Conservation (phyloP, 73 alveolate genomes). For the Vitrella brassicaformis region DNA sequence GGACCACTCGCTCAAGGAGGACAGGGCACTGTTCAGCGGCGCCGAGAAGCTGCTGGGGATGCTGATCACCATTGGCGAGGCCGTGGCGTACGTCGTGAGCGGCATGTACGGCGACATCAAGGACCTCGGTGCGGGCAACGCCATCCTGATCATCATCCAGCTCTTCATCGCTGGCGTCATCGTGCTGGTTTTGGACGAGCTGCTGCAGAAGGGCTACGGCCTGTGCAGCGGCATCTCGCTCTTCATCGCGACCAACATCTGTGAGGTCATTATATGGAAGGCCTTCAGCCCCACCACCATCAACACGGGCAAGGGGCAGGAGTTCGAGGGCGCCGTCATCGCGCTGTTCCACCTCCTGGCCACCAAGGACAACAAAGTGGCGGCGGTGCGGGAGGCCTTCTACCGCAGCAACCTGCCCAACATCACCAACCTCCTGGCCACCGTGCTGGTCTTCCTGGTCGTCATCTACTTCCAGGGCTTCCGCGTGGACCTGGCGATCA, state of each 20-base stretch:
- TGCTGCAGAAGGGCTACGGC: conserved; percentile 89
- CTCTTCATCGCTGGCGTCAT: conserved; percentile 92
- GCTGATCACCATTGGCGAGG: conserved; percentile 65
- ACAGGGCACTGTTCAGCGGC: conserved; percentile 78
- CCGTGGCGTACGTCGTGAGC: conserved; percentile 89
- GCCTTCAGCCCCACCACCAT: conserved; percentile 93
- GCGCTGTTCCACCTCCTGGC: conserved; percentile 92
- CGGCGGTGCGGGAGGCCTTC: conserved; percentile 66
- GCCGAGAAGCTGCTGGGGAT: conserved; percentile 81
- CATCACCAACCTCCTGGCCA: conserved; percentile 87
- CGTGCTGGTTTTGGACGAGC: conserved; percentile 86
- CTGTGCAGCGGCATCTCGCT: conserved; percentile 92
- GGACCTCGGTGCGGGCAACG: conserved; percentile 83
- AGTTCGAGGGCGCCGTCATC: conserved; percentile 98
- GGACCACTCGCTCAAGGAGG: conserved; percentile 87
- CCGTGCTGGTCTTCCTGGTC: conserved; percentile 56
- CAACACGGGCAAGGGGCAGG: conserved; percentile 85
- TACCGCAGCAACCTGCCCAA: conserved; percentile 89
- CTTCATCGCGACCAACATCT: conserved; percentile 95
- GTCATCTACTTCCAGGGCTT: conserved; percentile 82
- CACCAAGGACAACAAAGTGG: conserved; percentile 34
- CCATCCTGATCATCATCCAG: conserved; percentile 82
- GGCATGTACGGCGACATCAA: conserved; percentile 98
- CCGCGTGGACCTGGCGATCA: conserved; percentile 68
- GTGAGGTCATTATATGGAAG: conserved; percentile 95